Evolutionary conservation across 2,329 filamentous ascomycete species (phyloP).

Genomic region (Talaromyces piceae): DNA sequence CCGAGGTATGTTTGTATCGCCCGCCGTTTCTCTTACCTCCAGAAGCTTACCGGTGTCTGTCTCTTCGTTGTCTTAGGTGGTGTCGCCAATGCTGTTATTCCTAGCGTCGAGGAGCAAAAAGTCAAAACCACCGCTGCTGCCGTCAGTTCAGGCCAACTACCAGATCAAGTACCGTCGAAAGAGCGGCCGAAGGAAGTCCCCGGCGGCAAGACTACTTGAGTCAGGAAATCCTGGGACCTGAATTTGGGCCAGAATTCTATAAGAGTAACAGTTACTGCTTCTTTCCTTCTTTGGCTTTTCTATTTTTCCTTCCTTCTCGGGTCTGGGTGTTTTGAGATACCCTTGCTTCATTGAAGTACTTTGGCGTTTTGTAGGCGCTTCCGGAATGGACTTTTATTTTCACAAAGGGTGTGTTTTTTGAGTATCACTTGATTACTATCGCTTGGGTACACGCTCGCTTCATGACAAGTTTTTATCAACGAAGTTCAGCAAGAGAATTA

Average conservation of each 20-base stretch:
- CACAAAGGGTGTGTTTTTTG: not conserved
- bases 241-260: not conserved
- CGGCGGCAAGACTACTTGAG: slow-evolving; percentile 8
- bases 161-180: slow-evolving; percentile 17
- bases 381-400: not conserved
- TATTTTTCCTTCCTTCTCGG: too few species aligned
- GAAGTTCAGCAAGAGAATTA: not conserved
- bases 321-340: not conserved
- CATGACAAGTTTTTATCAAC: not conserved
- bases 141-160: not conserved
- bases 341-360: not conserved
- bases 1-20: slow-evolving; percentile 28
- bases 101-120: slow-evolving; percentile 13
- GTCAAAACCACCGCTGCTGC: slow-evolving; percentile 5
- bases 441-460: not conserved
- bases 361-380: not conserved
- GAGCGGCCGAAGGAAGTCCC: slow-evolving; percentile 21
- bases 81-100: slow-evolving; percentile 30
- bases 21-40: too few species aligned
- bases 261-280: not conserved
- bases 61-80: slow-evolving; percentile 19
- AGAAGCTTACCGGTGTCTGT: not conserved
- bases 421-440: not conserved
- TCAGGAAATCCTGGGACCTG: not conserved
- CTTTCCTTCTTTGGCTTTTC: not conserved